Conservation (phyloP, 306 rosid genomes). For the Psophocarpus tetragonolobus region DNA sequence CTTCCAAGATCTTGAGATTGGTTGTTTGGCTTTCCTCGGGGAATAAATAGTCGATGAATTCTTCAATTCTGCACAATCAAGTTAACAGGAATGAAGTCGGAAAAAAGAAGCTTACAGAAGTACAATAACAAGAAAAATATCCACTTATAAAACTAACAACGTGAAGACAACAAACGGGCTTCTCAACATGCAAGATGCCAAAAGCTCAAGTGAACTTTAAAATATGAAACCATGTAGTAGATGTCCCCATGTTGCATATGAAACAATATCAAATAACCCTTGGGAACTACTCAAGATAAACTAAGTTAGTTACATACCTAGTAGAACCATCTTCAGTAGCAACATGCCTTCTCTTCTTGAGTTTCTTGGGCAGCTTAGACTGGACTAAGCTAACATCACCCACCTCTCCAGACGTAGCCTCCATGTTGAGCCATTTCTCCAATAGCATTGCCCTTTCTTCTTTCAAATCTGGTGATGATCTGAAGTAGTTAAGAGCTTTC, state of each 20-base stretch:
- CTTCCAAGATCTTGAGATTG: slow-evolving; percentile 88
- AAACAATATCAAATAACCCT: slow-evolving; percentile 2
- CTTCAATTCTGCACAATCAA: slow-evolving; percentile 72
- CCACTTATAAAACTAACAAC: not conserved
- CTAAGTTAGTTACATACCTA: slow-evolving; percentile 54
- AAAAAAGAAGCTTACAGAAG: not conserved
- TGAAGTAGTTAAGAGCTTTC: slow-evolving; percentile 70
- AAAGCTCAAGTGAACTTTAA: not conserved
- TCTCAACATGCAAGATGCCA: not conserved
- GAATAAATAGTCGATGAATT: slow-evolving; percentile 75
- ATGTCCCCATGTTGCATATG: not conserved
- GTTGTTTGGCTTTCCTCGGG: slow-evolving; percentile 89
- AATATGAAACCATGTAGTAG: not conserved
- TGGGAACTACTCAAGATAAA: slow-evolving; percentile 1
- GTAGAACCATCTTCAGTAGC: slow-evolving; percentile 76
- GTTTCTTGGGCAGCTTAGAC: slow-evolving; percentile 88
- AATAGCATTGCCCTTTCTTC: slow-evolving; percentile 93
- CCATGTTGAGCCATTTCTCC: slow-evolving; percentile 92
- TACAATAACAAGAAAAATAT: not conserved
- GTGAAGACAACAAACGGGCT: not conserved
- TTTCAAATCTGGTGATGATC: slow-evolving; percentile 86
- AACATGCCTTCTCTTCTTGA: slow-evolving; percentile 81
- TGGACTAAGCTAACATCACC: slow-evolving; percentile 83
- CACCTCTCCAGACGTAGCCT: slow-evolving; percentile 63
- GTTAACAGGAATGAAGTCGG: slow-evolving; percentile 22